These are phyloP conservation scores for Candida maesae DNA, from an alignment of 805 yeast genomes.

Conservation along the genomic window DNA sequence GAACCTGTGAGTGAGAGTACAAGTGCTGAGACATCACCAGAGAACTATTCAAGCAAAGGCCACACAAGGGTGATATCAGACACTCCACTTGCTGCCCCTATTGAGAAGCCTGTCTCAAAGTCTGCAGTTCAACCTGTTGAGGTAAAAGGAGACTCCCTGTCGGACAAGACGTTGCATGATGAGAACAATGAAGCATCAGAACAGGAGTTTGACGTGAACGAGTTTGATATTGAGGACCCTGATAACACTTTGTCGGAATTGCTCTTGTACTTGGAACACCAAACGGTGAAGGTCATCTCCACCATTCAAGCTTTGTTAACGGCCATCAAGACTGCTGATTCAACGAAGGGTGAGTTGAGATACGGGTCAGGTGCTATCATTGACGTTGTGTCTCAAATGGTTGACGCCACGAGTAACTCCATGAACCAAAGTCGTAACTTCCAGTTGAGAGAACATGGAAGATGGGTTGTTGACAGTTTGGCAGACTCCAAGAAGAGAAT, in stretches of 20 bases:
- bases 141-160: too few species aligned
- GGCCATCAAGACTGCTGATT: constrained; percentile 72
- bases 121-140: too few species aligned
- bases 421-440: constrained; percentile 87
- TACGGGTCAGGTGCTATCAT: constrained; percentile 73
- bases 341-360: constrained; percentile 71
- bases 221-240: constrained; percentile 79
- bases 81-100: too few species aligned
- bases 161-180: neutral
- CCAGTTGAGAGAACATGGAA: constrained; percentile 83
- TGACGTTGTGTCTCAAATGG: constrained; percentile 78
- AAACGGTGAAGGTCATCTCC: constrained; percentile 85
- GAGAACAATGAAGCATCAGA: constrained; percentile 9
- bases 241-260: constrained; percentile 86
- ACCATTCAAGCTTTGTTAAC: constrained; percentile 81
- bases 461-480: constrained; percentile 84
- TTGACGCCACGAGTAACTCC: constrained; percentile 80
- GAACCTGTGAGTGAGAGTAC: too few species aligned
- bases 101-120: too few species aligned
- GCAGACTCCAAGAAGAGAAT: constrained; percentile 83
- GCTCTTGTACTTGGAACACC: constrained; percentile 83
- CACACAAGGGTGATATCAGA: too few species aligned
- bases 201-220: constrained; percentile 59
- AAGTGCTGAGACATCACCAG: too few species aligned
- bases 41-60: too few species aligned